Evolutionary conservation across 139 green algal species (phyloP).

Genomic region (Volvox africanus): DNA sequence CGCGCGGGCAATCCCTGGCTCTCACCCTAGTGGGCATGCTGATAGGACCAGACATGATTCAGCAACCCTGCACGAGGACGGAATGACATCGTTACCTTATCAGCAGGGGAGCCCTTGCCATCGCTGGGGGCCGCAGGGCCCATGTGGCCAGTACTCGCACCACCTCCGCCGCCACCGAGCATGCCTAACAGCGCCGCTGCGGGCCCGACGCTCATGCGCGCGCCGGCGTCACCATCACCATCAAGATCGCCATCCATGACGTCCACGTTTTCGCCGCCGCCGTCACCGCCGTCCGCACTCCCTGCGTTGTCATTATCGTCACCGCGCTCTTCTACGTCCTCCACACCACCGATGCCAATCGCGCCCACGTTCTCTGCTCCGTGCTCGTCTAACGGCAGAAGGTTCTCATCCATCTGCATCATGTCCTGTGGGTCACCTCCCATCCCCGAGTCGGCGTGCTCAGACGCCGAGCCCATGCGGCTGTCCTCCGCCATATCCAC

Average conservation of each 20-base stretch:
- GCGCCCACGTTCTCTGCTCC: conserved; percentile 11
- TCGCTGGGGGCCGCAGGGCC: neutral
- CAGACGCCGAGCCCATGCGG: conserved; percentile 45
- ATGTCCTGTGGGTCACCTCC: conserved; percentile 4
- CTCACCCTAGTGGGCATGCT: too few species aligned
- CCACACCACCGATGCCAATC: neutral
- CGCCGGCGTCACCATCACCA: neutral
- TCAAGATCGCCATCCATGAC: neutral
- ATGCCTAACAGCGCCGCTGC: conserved; percentile 39
- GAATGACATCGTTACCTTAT: conserved; percentile 11
- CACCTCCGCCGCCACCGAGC: conserved; percentile 37
- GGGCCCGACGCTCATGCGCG: conserved; percentile 29
- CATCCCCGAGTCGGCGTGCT: conserved; percentile 29
- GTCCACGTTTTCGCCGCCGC: neutral
- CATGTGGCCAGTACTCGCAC: conserved; percentile 44
- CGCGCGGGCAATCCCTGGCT: too few species aligned
- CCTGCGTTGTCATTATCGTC: conserved; percentile 45
- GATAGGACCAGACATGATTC: too few species aligned
- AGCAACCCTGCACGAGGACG: too few species aligned
- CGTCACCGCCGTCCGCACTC: conserved; percentile 15
- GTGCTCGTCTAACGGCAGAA: conserved; percentile 28
- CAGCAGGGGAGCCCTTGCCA: conserved; percentile 25
- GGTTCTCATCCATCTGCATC: conserved; percentile 40
- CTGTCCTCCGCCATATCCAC: conserved; percentile 61
- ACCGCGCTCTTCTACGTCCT: conserved; percentile 16